Evolutionary conservation across 257 asterid genomes (phyloP), one percentile per base, ranked within the genome.

Genomic region (Orobanche coerulescens): DNA sequence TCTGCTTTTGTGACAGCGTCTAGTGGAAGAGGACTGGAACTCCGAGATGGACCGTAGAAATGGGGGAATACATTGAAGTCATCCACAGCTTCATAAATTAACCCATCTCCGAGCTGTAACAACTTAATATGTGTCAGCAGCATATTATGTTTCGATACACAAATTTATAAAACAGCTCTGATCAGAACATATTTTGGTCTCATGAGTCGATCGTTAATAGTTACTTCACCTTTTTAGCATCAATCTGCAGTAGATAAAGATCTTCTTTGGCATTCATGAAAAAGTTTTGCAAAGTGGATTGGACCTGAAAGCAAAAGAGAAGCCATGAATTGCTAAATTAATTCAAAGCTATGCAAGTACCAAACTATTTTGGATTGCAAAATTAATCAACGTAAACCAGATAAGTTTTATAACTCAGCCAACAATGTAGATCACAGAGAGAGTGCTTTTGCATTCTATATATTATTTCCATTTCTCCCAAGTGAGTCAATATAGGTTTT

Each of bases 11-110:
- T 40, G 51, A 91, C 94, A 26, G 63, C 88, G 18, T 74, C 84
- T 20, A 85, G 61, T 31, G 96, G 93, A 57, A 91, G 90, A 24
- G 95, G 90, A 39, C 76, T 65, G 48, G 88, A 91, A 74, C 88
- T 85, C 58, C 94, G 75, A 46, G 85, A 76, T 16, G 96, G 92
- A 4, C 98, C 98, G 10, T 91, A 91, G 77, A 88, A 91, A 82
- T 91, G 98, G 58, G 96, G 96, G 60, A 91, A 88, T 14, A 69
- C 62, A 14, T 73, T 70, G 25, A 75, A 24, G 23, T 80, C 82
- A 0, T 80, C 94, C 49, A 74, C 79, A 13, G 79, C 81, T 82
- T 91, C 96, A 63, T 88, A 91, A 37, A 84, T 66, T 80, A 85
- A 73, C 43, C 96, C 98, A 49, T 79, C 55, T 4, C 96, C 95